A percentile compares a stretch with the other conserved stretches of the same genome.
These are phyloP conservation scores for Plasmodium ovale DNA, from an alignment of 169 alveolate genomes.

Conservation along the genomic window DNA sequence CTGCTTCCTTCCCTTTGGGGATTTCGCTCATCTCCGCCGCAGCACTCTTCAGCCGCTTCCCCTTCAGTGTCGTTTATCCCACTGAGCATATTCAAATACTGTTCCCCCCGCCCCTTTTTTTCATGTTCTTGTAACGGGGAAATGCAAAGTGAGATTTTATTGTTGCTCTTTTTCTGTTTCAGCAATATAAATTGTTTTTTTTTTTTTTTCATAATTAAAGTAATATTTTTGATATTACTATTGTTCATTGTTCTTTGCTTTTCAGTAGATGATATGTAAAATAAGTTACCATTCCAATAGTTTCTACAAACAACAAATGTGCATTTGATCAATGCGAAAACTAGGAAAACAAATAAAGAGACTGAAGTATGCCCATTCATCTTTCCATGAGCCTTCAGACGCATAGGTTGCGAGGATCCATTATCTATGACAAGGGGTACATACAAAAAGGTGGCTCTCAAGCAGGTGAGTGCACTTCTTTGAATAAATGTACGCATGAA, in stretches of 20 bases:
- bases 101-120: background rate
- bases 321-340: no score
- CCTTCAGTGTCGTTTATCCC: background rate
- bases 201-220: slow-evolving; percentile 27
- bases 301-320: no score
- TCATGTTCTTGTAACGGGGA: background rate
- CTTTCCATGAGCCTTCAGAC: background rate
- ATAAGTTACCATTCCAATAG: background rate
- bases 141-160: background rate
- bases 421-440: no score
- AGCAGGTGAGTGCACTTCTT: no score
- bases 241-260: slow-evolving; percentile 21
- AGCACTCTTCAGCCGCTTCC: no score
- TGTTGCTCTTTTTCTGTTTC: slow-evolving; percentile 27
- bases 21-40: background rate
- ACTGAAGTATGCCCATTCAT: slow-evolving; percentile 20
- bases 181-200: slow-evolving; percentile 42
- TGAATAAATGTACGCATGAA: no score
- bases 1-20: background rate
- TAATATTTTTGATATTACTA: slow-evolving; percentile 8
- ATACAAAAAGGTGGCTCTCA: no score
- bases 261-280: slow-evolving; percentile 55
- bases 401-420: no score
- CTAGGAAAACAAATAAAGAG: background rate
- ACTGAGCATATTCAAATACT: background rate